Conservation (phyloP, 2,329 filamentous ascomycete genomes). For the Aspergillus pseudotamarii region DNA sequence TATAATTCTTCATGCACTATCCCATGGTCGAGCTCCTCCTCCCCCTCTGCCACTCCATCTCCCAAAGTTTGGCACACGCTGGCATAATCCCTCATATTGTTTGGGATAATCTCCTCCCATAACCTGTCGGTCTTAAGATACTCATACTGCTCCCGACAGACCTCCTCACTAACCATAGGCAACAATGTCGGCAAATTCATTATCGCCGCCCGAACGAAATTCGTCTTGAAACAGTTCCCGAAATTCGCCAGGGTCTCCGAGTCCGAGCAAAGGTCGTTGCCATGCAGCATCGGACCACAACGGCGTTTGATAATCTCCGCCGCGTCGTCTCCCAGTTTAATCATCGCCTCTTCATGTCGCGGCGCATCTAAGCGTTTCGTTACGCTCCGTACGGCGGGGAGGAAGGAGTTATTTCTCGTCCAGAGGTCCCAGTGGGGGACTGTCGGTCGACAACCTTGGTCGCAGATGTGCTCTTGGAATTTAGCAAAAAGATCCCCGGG, state of each 20-base stretch:
- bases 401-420: slow-evolving; percentile 40
- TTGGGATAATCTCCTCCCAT: slow-evolving; percentile 37
- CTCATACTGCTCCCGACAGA: slow-evolving; percentile 33
- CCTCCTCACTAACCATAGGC: slow-evolving; percentile 34
- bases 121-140: slow-evolving; percentile 35
- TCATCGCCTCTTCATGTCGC: slow-evolving; percentile 32
- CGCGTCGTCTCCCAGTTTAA: slow-evolving; percentile 39
- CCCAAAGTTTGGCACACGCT: slow-evolving; percentile 31
- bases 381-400: slow-evolving; percentile 37
- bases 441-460: slow-evolving; percentile 36
- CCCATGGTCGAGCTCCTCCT: slow-evolving; percentile 8
- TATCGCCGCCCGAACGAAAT: slow-evolving; percentile 35
- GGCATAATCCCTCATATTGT: slow-evolving; percentile 39
- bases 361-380: slow-evolving; percentile 34
- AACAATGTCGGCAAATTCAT: slow-evolving; percentile 32
- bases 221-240: slow-evolving; percentile 38
- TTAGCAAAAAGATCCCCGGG: slow-evolving; percentile 34
- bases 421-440: slow-evolving; percentile 40
- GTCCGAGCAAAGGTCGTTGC: slow-evolving; percentile 37
- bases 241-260: slow-evolving; percentile 34
- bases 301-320: slow-evolving; percentile 36
- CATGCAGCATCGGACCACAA: slow-evolving; percentile 33
- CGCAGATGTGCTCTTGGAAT: slow-evolving; percentile 39
- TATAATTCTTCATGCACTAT: slow-evolving; percentile 23
- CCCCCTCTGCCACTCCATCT: slow-evolving; percentile 7